Conservation (phyloP, 2,329 filamentous ascomycete species). For the Phialophora expanda region DNA sequence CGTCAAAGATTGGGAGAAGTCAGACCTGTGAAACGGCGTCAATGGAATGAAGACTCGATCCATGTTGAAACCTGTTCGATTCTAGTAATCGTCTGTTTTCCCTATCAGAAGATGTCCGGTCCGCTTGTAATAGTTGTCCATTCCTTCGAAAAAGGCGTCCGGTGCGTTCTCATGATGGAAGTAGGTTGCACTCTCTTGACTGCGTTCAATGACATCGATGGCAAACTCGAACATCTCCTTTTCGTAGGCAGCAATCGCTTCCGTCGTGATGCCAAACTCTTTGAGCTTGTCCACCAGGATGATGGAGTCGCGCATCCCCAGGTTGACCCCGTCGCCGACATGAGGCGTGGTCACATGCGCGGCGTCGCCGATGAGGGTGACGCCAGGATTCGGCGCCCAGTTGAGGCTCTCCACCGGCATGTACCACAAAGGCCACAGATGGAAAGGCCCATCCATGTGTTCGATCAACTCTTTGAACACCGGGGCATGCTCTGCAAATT, state of each 20-base stretch:
- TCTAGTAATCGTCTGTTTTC: too few species aligned
- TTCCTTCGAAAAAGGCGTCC: not conserved
- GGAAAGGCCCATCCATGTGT: constrained; percentile 35
- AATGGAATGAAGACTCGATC: too few species aligned
- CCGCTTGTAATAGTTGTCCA: too few species aligned
- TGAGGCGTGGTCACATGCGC: constrained; percentile 36
- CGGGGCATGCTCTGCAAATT: constrained; percentile 33
- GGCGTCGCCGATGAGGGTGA: constrained; percentile 41
- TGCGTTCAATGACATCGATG: constrained; percentile 23
- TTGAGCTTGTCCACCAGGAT: constrained; percentile 25
- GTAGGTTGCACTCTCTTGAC: constrained; percentile 17
- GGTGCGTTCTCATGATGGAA: constrained; percentile 19
- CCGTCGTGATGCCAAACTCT: constrained; percentile 14
- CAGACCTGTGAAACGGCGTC: too few species aligned
- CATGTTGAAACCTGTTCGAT: too few species aligned
- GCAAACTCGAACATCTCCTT: constrained; percentile 35
- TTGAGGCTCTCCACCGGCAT: constrained; percentile 29
- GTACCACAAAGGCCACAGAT: constrained; percentile 39
- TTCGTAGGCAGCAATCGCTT: constrained; percentile 38
- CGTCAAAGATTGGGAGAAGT: too few species aligned
- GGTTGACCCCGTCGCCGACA: constrained; percentile 41
- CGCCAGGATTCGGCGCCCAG: constrained; percentile 37
- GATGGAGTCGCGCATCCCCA: constrained; percentile 39
- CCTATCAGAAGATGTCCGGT: too few species aligned
- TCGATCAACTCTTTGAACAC: constrained; percentile 35